Base-by-base conservation (phyloP, 208 protist genomes). In the Porcisia deanei region DNA sequence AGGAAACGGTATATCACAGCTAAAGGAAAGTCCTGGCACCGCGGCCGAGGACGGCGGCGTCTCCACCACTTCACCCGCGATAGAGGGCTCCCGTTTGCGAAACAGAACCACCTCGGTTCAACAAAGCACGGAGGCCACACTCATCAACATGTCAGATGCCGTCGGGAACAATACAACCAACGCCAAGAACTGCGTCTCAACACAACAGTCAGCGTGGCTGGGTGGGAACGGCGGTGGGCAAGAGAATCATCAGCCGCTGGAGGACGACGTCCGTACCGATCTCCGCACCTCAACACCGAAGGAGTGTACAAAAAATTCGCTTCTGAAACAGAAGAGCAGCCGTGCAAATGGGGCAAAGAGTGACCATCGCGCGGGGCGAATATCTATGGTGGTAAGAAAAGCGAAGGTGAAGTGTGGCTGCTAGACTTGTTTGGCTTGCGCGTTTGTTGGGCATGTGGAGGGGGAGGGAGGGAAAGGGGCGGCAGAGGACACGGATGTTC, bases 161-260 rank as follows among this genome's bases (percentile, higher is more conserved):
- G 43, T 61, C 6, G 43, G 7, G 2, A 75, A 68, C 58, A 72
- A 61, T 25, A 53, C n/a, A 10, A 53, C 25, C 0, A 71, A 65
- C 39, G 47, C 47, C 41, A 59, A 78, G 73, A 68, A 64, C 70
- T 14, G 16, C 9, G 53, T 63, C 5, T 49, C 34, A 3, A 43
- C 25, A 7, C 7, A 54, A 5, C 43, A 10, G 0, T 10, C n/a
- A 5, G 25, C 4, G 49, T 34, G 14, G 9, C n/a, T 25, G 6
- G 55, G 14, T 64, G 53, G 39, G 5, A 64, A 45, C 39, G 34
- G 30, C 16, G 16, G 20, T 16, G 37, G 18, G 6, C 9, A 39
- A 1, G 80, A 84, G 64, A 76, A 76, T 57, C 80, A 84, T 39
- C 74, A 84, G 57, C 80, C 80, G 1, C 37, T 79, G 3, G 70